phyloP scores from a whole-genome alignment of 768 basidiomycete species.

The Rhodotorula graminis region DNA sequence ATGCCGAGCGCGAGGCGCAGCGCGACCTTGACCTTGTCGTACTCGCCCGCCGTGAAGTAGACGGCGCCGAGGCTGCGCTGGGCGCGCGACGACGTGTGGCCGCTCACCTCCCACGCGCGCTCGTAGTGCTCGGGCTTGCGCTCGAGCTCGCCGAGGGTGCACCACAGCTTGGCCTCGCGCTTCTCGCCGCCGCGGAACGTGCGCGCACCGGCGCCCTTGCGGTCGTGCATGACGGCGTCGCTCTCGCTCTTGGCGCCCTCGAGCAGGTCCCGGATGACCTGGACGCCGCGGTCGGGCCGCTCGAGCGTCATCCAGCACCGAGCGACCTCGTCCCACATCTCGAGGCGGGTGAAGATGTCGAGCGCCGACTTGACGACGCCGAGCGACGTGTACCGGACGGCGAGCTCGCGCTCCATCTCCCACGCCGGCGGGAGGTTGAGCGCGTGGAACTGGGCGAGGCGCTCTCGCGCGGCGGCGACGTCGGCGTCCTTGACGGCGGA shows the following conservation, averaged over 20 bases:
- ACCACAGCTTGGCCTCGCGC: slow-evolving; percentile 88
- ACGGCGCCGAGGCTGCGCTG: slow-evolving; percentile 86
- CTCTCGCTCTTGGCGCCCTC: slow-evolving; percentile 79
- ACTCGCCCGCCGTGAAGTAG: slow-evolving; percentile 67
- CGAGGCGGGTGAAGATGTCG: slow-evolving; percentile 86
- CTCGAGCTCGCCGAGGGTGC: slow-evolving; percentile 87
- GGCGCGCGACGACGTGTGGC: slow-evolving; percentile 74
- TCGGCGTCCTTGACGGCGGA: slow-evolving; percentile 37
- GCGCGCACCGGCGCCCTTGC: slow-evolving; percentile 43
- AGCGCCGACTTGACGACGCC: slow-evolving; percentile 86
- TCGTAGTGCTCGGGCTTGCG: slow-evolving; percentile 68
- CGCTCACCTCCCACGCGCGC: slow-evolving; percentile 76
- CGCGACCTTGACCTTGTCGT: slow-evolving; percentile 59
- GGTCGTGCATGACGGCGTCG: slow-evolving; percentile 60
- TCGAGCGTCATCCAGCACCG: slow-evolving; percentile 80
- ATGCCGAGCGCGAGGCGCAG: slow-evolving; percentile 73
- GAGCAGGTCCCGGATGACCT: slow-evolving; percentile 76
- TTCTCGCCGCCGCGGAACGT: slow-evolving; percentile 55
- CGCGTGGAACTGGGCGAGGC: slow-evolving; percentile 72
- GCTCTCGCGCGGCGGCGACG: slow-evolving; percentile 67
- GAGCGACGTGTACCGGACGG: slow-evolving; percentile 69
- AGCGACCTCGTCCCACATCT: slow-evolving; percentile 99
- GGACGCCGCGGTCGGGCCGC: slow-evolving; percentile 67
- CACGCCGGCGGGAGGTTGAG: slow-evolving; percentile 82
- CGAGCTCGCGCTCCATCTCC: slow-evolving; percentile 90